Evolutionary conservation across 2,329 filamentous ascomycete genomes (phyloP).

Genomic region (Pseudopithomyces chartarum): DNA sequence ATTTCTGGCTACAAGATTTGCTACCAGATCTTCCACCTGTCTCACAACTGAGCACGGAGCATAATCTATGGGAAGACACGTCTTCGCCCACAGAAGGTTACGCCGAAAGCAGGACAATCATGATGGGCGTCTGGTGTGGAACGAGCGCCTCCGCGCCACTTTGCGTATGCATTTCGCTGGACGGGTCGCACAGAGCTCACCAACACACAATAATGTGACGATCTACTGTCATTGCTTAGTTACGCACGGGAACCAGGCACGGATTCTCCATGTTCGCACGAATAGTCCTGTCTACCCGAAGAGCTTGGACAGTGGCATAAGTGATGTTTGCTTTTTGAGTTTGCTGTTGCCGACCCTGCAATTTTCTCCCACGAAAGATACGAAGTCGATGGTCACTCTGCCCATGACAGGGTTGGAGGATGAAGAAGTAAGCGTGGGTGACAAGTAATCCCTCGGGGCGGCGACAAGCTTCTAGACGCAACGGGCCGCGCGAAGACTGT

Average conservation of each 20-base stretch:
- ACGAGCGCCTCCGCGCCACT: slow-evolving; percentile 5
- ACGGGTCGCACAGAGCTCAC: slow-evolving; percentile 9
- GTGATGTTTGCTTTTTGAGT: slow-evolving; percentile 12
- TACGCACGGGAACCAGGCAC: not conserved
- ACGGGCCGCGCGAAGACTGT: not conserved
- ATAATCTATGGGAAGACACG: not conserved
- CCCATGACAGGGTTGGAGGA: not conserved
- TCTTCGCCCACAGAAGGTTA: not conserved
- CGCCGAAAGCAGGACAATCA: slow-evolving; percentile 7
- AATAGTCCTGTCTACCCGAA: too few relatives aligned
- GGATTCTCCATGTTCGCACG: too few relatives aligned
- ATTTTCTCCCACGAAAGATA: slow-evolving; percentile 3
- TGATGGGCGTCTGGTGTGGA: slow-evolving; percentile 9
- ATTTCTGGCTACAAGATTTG: not conserved
- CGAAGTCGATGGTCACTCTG: not conserved
- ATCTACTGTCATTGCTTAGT: not conserved
- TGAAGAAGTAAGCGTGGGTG: not conserved
- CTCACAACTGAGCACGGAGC: not conserved
- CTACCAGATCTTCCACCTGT: not conserved
- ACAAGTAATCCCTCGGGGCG: not conserved
- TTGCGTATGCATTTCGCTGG: not conserved
- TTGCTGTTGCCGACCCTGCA: not conserved
- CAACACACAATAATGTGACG: slow-evolving; percentile 23
- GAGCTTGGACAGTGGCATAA: not conserved
- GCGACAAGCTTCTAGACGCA: slow-evolving; percentile 2